Base-by-base conservation (phyloP, 108 stramenopile genomes). In the Cyclostephanos invisitatus region DNA sequence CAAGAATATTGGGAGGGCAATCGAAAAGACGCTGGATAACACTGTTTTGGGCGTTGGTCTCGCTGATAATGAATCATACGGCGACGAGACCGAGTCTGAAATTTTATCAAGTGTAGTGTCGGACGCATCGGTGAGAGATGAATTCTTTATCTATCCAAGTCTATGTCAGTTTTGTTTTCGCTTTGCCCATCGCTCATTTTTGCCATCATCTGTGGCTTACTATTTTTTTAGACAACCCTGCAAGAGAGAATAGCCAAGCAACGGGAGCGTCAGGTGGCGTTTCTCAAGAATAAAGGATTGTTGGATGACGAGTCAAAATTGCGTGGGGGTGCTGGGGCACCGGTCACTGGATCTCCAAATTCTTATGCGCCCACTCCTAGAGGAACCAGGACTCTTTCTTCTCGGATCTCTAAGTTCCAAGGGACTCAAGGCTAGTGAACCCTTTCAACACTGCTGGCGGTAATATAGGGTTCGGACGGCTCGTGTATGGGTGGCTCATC, bases 201-300 rank as follows among this genome's bases (percentile, higher is more conserved):
- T 7, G 40, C 51, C 21, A 8, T 55, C 11, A 27, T 40, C 36
- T 70, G 78, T 70, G 75, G 67, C 36, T 59, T 44, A 42, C 37
- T 25, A n/a, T 37, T 56, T 10, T 20, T 53, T 42, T 62, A 75
- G 55, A 71, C 84, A 12, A 78, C 87, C 7, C 70, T 94, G n/a
- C 81, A 83, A 50, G 84, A 91, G 62, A 72, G 92, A 42, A 87
- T 88, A 63, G 78, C 83, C 29, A 59, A 86, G 59, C 90, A 91
- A 67, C 72, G 92, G 35, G 82, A 81, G 25, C 75, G 78, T 35
- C 92, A 94, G 78, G 56, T 91, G 15, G 70, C 80, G 38, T 89
- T 94, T 70, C 83, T 94, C n/a, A 86, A 86, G 56, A 75, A 85
- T 24, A 87, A 91, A 77, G 89, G 90, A 27, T 48, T 94, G 50